Conservation (phyloP, 345 rosid species). For the Lepidium sativum region DNA sequence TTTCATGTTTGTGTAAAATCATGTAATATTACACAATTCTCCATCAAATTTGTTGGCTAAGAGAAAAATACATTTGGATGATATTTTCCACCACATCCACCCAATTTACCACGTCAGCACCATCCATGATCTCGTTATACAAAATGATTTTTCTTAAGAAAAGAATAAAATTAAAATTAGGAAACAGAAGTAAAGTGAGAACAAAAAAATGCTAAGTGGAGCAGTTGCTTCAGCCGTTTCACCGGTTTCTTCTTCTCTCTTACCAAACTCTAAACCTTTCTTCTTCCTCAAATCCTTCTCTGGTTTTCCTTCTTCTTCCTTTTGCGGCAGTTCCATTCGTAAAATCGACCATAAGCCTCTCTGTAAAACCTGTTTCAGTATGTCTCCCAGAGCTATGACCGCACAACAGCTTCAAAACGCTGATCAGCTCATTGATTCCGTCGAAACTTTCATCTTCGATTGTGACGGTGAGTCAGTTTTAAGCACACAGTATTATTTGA, state of each 20-base stretch:
- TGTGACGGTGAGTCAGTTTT: slow-evolving; percentile 70
- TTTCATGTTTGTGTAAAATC: no score
- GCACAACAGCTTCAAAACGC: slow-evolving; percentile 72
- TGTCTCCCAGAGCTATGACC: slow-evolving; percentile 33
- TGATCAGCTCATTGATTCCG: slow-evolving; percentile 76
- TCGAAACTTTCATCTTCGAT: slow-evolving; percentile 89
- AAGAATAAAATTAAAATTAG: no score
- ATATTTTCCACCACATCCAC: slow-evolving; percentile 13
- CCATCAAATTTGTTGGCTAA: neutral
- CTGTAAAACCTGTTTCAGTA: slow-evolving; percentile 29
- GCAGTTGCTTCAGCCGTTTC: slow-evolving; percentile 29
- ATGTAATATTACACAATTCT: no score
- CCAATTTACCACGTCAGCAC: slow-evolving; percentile 20
- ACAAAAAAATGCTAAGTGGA: slow-evolving; percentile 38
- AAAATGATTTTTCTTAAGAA: neutral
- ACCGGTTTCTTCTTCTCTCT: slow-evolving; percentile 14
- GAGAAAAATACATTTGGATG: neutral
- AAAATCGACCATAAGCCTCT: slow-evolving; percentile 10
- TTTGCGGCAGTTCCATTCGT: neutral
- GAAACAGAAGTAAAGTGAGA: neutral
- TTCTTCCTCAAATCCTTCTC: slow-evolving; percentile 7
- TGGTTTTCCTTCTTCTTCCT: neutral
- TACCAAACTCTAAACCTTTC: slow-evolving; percentile 10
- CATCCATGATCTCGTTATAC: neutral
- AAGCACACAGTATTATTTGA: neutral